These are phyloP conservation scores for Syncephalastrum monosporum DNA, from an alignment of 371 early-diverging fungal genomes.

Conservation along the genomic window DNA sequence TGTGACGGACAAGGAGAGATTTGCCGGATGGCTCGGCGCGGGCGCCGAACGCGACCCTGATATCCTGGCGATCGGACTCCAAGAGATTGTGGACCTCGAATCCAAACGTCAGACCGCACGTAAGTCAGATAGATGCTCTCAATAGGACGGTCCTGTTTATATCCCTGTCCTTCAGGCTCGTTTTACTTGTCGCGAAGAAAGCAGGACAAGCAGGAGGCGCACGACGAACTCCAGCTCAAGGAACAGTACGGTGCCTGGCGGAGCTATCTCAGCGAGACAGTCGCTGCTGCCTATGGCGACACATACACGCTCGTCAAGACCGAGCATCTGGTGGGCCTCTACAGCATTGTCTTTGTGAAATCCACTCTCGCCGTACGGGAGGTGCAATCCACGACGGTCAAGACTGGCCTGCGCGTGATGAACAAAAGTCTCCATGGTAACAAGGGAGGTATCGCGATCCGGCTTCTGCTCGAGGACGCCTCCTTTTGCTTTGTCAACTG, in stretches of 20 bases:
- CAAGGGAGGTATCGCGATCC: slow-evolving; percentile 87
- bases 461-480: slow-evolving; percentile 73
- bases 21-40: slow-evolving; percentile 53
- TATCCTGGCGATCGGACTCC: slow-evolving; percentile 83
- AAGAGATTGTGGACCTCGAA: slow-evolving; percentile 87
- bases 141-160: not conserved
- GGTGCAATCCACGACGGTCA: slow-evolving; percentile 49
- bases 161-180: slow-evolving; percentile 40
- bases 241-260: slow-evolving; percentile 62
- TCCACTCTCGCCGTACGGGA: slow-evolving; percentile 27
- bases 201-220: slow-evolving; percentile 5
- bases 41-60: slow-evolving; percentile 60
- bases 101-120: slow-evolving; percentile 70
- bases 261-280: slow-evolving; percentile 46
- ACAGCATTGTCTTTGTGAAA: slow-evolving; percentile 70
- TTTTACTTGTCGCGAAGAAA: slow-evolving; percentile 6
- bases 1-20: slow-evolving; percentile 39
- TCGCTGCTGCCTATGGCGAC: slow-evolving; percentile 34
- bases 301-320: slow-evolving; percentile 59
- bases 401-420: slow-evolving; percentile 83
- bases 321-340: slow-evolving; percentile 80
- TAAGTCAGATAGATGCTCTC: slow-evolving; percentile 25
- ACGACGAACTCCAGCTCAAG: slow-evolving; percentile 12
- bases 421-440: slow-evolving; percentile 69
- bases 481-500: slow-evolving; percentile 84